phyloP scores from a whole-genome alignment of 257 asterid genomes.

The Fraxinus quadrangulata region DNA sequence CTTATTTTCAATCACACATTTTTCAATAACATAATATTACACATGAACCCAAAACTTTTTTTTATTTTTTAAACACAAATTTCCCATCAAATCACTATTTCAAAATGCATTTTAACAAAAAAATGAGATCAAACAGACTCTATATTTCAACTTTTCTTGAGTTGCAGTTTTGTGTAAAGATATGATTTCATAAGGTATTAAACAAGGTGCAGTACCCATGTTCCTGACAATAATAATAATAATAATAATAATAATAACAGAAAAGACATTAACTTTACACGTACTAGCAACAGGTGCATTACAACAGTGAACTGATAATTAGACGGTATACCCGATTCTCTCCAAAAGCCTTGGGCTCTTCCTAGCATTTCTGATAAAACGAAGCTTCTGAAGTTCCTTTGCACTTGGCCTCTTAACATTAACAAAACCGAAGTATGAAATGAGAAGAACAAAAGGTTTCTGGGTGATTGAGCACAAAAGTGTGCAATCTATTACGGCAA shows the following conservation, averaged over 20 bases:
- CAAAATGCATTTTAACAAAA: too few relatives aligned
- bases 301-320: slow-evolving; percentile 10
- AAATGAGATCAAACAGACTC: too few relatives aligned
- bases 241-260: too few relatives aligned
- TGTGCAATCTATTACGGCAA: too few relatives aligned
- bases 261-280: slow-evolving; percentile 10
- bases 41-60: too few relatives aligned
- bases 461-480: slow-evolving; percentile 5
- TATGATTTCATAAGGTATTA: background rate
- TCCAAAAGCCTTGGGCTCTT: slow-evolving; percentile 91
- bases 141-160: too few relatives aligned
- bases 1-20: too few relatives aligned
- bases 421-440: slow-evolving; percentile 11
- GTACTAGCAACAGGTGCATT: slow-evolving; percentile 1
- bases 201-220: background rate
- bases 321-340: slow-evolving; percentile 69
- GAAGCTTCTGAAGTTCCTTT: slow-evolving; percentile 88
- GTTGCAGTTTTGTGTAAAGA: background rate
- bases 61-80: too few relatives aligned
- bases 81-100: too few relatives aligned
- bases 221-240: background rate
- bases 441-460: background rate
- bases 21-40: too few relatives aligned
- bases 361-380: slow-evolving; percentile 82
- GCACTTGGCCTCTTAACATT: slow-evolving; percentile 87